Base-by-base conservation (phyloP, 495 filamentous ascomycete species). In the Podospora anserina region DNA sequence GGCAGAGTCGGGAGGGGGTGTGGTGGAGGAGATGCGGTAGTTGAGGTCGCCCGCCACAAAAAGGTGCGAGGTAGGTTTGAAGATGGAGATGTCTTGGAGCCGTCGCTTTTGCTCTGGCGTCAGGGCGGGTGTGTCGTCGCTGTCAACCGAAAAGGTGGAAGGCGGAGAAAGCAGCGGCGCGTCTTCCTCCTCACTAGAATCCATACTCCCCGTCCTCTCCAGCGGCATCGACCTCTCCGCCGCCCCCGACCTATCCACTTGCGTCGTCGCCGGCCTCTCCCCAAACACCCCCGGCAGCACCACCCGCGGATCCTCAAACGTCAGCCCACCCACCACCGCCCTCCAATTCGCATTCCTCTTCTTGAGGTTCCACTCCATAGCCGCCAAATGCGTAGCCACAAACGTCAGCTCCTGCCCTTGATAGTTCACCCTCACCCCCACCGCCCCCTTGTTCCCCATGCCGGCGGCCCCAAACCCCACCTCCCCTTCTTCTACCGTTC, bases 381-480 rank as follows among this genome's bases (percentile, higher is more conserved):
- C 89, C 2, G 94, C 92, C 58, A 97, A 82, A 77, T 99, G 95
- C n/a, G 92, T 90, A 19, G 91, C 88, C 13, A 96, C 87, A 67
- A 97, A 92, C 1, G 91, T 96, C 56, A 98, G 77, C 70, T 90
- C 87, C 13, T 5, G 13, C 82, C 81, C 49, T 81, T 76, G 4
- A 75, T 70, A 39, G 5, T 39, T 11, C 34, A 97, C 74, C 39
- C 92, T 82, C 34, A 94, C 82, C 0, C 91, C 95, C 5, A 95
- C 92, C 7, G 92, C 93, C 27, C 94, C 95, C 75, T 99, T 99
- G 74, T 97, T 97, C 4, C 93, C 94, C 92, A 97, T 95, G 39
- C 91, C 88, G 65, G 87, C 87, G 2, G 93, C 62, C 2, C 95
- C 95, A 49, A 96, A 87, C 2, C 95, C 93, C 2, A 92, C 89